Evolutionary conservation across 441 rosid genomes (phyloP), one percentile per base, ranked within the genome.

Genomic region (Dalechampia spathulata): DNA sequence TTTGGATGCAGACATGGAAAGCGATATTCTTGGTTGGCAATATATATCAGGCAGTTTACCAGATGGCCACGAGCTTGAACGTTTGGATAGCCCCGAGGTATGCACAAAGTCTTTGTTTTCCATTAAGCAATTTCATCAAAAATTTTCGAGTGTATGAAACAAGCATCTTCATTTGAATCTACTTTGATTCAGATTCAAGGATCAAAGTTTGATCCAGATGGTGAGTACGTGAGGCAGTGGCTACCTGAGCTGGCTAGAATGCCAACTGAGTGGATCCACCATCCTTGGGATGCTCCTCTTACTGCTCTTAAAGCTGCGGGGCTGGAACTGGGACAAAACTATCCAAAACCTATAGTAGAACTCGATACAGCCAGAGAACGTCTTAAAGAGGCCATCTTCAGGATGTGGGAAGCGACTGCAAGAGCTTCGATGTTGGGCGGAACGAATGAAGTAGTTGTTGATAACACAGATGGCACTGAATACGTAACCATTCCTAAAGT

Each of bases 151-250:
- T n/a, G n/a, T n/a, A n/a, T n/a, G n/a, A n/a, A n/a, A n/a, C n/a
- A n/a, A n/a, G n/a, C n/a, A n/a, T n/a, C n/a, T n/a, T n/a, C n/a
- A n/a, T n/a, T n/a, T n/a, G n/a, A n/a, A n/a, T n/a, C n/a, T n/a
- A n/a, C n/a, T n/a, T n/a, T n/a, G n/a, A n/a, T n/a, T n/a, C 78
- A 91, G 98, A 66, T 84, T 69, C 96, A 86, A 80, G 98, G 96
- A 26, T 77, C 73, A 17, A 83, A 80, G 58, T 87, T 61, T 39
- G 96, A 90, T 43, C 82, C 95, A 0, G 88, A 90, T 58, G 96
- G 98, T 12, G 95, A 90, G 28, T 90, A 85, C 49, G 80, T 85
- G 37, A 75, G 98, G 64, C 90, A 75, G 41, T 90, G 98, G 98
- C 78, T 90, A 43, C 96, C 98, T 0, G 98, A 87, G 80, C 79